phyloP scores from a whole-genome alignment of 176 grass and related monocot genomes.

The Dendrocalamus sinicus region DNA sequence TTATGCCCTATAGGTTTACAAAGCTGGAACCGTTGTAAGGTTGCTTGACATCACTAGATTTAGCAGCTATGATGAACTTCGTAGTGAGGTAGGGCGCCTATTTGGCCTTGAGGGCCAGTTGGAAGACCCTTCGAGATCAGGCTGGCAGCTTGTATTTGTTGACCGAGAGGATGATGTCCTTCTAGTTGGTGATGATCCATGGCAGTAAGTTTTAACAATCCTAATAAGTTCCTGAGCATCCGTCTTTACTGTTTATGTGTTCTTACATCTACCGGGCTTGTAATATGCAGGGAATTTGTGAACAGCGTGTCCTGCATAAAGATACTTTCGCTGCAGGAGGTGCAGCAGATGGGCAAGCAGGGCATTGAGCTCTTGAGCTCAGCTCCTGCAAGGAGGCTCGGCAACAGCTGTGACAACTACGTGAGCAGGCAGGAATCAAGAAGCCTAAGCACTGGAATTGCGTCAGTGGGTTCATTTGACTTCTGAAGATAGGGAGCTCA shows the following conservation, averaged over 20 bases:
- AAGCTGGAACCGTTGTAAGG: conserved; percentile 71
- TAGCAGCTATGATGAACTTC: conserved; percentile 83
- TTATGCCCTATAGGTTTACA: conserved; percentile 66
- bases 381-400: conserved; percentile 55
- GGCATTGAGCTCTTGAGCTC: conserved; percentile 65
- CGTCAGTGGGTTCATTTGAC: conserved; percentile 77
- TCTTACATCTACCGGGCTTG: conserved; percentile 21
- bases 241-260: background rate
- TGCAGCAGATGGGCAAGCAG: conserved; percentile 85
- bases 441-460: conserved; percentile 64
- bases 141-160: conserved; percentile 99
- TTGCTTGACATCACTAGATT: conserved; percentile 86
- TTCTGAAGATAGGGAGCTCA: conserved; percentile 59
- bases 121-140: conserved; percentile 96
- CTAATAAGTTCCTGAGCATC: background rate
- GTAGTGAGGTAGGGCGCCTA: conserved; percentile 73
- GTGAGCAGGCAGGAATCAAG: conserved; percentile 60
- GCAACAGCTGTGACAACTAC: conserved; percentile 73
- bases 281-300: conserved; percentile 83
- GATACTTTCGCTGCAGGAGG: conserved; percentile 86
- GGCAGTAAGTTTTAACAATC: conserved; percentile 72
- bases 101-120: conserved; percentile 89
- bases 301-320: conserved; percentile 94
- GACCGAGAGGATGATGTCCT: conserved; percentile 88
- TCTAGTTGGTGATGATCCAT: conserved; percentile 93